These are phyloP conservation scores for Sporothrix curviconia DNA, from an alignment of 2,329 filamentous ascomycete genomes.

Conservation along the genomic window DNA sequence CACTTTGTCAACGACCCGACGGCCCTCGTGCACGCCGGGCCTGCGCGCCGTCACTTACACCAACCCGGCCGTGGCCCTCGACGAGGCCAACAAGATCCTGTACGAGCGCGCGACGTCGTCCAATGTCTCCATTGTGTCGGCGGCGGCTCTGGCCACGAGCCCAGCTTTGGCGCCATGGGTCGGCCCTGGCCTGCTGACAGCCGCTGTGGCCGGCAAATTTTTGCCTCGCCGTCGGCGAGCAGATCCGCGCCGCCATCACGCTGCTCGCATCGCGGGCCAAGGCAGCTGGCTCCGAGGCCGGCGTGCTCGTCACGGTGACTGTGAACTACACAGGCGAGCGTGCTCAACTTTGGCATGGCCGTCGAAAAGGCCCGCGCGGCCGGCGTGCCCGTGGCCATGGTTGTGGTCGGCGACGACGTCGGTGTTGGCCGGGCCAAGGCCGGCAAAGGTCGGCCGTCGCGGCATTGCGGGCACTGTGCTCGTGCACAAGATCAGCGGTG, in stretches of 20 bases:
- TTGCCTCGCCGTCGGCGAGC: slow-evolving; percentile 68
- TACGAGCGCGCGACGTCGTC: slow-evolving; percentile 46
- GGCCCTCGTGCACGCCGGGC: slow-evolving; percentile 68
- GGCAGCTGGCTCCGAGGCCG: slow-evolving; percentile 47
- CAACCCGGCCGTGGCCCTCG: slow-evolving; percentile 77
- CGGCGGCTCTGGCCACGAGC: slow-evolving; percentile 86
- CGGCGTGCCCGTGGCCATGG: slow-evolving; percentile 75
- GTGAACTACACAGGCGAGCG: slow-evolving; percentile 91
- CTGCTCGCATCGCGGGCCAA: slow-evolving; percentile 52
- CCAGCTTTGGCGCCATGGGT: slow-evolving; percentile 82
- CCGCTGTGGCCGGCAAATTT: slow-evolving; percentile 78
- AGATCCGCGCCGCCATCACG: slow-evolving; percentile 70
- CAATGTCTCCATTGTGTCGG: slow-evolving; percentile 76
- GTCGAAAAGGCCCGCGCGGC: slow-evolving; percentile 84
- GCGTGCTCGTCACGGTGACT: slow-evolving; percentile 84
- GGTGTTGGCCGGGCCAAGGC: slow-evolving; percentile 74
- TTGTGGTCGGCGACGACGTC: slow-evolving; percentile 86
- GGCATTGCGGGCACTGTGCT: slow-evolving; percentile 89
- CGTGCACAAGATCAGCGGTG: slow-evolving; percentile 85
- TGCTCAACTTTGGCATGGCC: slow-evolving; percentile 89
- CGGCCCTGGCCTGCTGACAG: slow-evolving; percentile 70
- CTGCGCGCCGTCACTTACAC: slow-evolving; percentile 71
- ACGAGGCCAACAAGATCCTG: slow-evolving; percentile 73
- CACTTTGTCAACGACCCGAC: slow-evolving; percentile 86
- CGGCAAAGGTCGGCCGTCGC: slow-evolving; percentile 85